Base-by-base conservation (phyloP, 2,329 filamentous ascomycete genomes). In the Pyrenochaeta sp. region DNA sequence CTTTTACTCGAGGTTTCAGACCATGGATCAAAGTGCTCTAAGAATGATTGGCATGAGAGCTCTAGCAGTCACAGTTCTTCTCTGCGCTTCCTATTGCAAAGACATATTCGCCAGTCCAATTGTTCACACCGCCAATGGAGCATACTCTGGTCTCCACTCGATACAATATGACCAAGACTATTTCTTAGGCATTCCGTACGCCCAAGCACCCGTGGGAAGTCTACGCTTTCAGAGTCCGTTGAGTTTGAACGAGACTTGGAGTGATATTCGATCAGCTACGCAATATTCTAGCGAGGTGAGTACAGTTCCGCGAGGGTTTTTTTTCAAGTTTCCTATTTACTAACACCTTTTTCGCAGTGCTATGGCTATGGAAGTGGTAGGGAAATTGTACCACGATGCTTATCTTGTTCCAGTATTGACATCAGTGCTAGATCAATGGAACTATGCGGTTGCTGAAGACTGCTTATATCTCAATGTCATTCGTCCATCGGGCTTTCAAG, bases 391-490 rank as follows among this genome's bases (percentile, higher is more conserved):
- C n/a, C n/a, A n/a, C n/a, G n/a, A n/a, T n/a, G n/a, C n/a, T n/a
- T n/a, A n/a, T n/a, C n/a, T n/a, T n/a, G n/a, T n/a, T n/a, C n/a
- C n/a, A n/a, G n/a, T n/a, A n/a, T n/a, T n/a, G n/a, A n/a, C n/a
- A n/a, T n/a, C n/a, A n/a, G n/a, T n/a, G n/a, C 56, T 53, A 9
- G 65, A 68, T 30, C 55, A 68, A 47, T 74, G 42, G 67, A 58
- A 44, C 54, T 74, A 34, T 20, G 26, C 44, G 27, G 81, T 67
- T 84, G 88, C 60, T 1, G 66, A 69, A 34, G 66, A 69, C 43
- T 69, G 66, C 39, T 61, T 84, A 14, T 81, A 80, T 39, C 60
- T 83, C 18, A 82, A 81, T 41, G 73, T 83, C 24, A 71, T 78
- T 0, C 70, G 76, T 0, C 80, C 80, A 9, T 41, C 59, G 18